Base-by-base conservation (phyloP, 805 yeast species). In the Ogataea populi-albae region DNA sequence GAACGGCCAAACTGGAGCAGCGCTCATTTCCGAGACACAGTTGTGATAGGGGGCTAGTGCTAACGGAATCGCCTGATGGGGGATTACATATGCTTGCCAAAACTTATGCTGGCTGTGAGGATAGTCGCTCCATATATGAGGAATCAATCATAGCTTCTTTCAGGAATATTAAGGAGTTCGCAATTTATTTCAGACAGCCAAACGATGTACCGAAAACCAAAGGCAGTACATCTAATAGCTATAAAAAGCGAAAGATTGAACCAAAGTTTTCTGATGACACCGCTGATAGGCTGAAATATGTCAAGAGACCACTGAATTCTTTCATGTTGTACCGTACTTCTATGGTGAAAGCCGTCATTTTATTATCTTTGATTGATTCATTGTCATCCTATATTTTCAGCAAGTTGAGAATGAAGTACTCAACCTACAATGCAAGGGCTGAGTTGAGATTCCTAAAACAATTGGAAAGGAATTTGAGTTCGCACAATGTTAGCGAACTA, bases 231-330 rank as follows among this genome's bases (percentile, higher is more conserved):
- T 24, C 26, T 11, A 21, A 28, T 15, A 22, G 21, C 11, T 10
- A 31, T 15, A 19, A 17, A 14, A 40, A 41, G 28, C 37, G 31
- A 22, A 37, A 19, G 17, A 39, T 30, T 30, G 22, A 26, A 3
- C 34, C 34, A 9, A 32, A 38, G 7, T 24, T 39, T 18, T 16
- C 24, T 11, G 17, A 17, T 19, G 18, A 19, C 6, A 8, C 32
- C 8, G 38, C 37, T 1, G 14, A 18, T 14, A 17, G 29, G 11
- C 12, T 21, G 3, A 41, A 37, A 20, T 43, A 65, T 36, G 59
- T 70, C 30, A 71, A 69, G 43, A 60, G 76, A 26, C 75, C 75
- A 1, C 55, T 69, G 37, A 70, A 70, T 50, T 63, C 71, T 18
- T 70, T 66, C 43, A 69, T 70, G 75, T 55, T 70, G 7, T 70